Percentiles rank a stretch among this genome's conserved stretches.
Evolutionary conservation across 768 basidiomycete genomes (phyloP).

Genomic region (Russula earlei): DNA sequence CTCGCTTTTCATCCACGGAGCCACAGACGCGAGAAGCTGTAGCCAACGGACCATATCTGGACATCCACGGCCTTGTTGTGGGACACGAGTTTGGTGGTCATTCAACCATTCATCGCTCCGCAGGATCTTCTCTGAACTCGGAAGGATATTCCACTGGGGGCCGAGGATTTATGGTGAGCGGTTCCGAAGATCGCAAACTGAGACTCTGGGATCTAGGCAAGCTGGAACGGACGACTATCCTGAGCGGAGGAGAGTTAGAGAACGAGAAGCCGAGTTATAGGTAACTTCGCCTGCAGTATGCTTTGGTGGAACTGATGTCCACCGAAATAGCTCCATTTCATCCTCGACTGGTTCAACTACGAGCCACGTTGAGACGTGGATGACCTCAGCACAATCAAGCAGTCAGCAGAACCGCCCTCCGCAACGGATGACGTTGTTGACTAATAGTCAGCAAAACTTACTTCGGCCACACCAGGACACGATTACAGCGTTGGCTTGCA

Average conservation of each 20-base stretch:
- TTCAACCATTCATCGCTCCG: constrained; percentile 31
- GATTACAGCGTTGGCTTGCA: constrained; percentile 72
- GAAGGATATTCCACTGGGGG: constrained; percentile 14
- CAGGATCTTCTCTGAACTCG: constrained; percentile 18
- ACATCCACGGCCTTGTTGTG: constrained; percentile 59
- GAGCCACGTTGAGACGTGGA: constrained; percentile 58
- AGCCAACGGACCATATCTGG: constrained; percentile 44
- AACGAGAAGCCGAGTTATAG: constrained; percentile 69
- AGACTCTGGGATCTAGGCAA: constrained; percentile 80
- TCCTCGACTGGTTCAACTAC: constrained; percentile 38
- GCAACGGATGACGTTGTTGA: constrained; percentile 69
- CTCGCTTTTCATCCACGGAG: constrained; percentile 22
- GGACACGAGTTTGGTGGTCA: constrained; percentile 75
- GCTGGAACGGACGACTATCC: constrained; percentile 61
- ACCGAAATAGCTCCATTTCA: constrained; percentile 25
- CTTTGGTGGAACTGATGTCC: constrained; percentile 3
- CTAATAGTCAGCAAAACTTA: constrained; percentile 74
- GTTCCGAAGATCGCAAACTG: constrained; percentile 83
- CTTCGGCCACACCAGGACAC: constrained; percentile 86
- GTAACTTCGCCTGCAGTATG: constrained; percentile 30
- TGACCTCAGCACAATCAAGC: constrained; percentile 31
- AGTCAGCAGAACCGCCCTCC: constrained; percentile 57
- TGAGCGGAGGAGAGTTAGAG: constrained; percentile 74
- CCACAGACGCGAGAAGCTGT: constrained; percentile 23
- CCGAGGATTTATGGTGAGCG: constrained; percentile 74